These are phyloP conservation scores for Plasmodium ovale DNA, from an alignment of 169 alveolate genomes.

Conservation along the genomic window DNA sequence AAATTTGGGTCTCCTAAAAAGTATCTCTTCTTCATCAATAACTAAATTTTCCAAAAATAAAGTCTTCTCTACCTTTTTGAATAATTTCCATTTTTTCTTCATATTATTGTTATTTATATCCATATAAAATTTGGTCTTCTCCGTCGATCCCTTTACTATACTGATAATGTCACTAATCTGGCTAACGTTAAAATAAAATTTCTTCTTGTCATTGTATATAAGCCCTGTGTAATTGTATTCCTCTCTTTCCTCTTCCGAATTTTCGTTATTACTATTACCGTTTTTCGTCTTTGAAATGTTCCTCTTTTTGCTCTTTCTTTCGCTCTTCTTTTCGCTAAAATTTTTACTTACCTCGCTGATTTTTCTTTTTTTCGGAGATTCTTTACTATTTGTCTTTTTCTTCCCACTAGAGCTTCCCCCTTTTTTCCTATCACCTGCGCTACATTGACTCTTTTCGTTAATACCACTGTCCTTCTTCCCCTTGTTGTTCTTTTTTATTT, in stretches of 20 bases:
- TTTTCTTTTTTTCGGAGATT: constrained; percentile 6
- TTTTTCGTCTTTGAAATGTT: background rate
- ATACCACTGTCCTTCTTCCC: background rate
- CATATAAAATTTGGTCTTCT: constrained; percentile 29
- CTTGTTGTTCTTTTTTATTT: background rate
- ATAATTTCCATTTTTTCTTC: constrained; percentile 43
- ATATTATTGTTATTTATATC: constrained; percentile 58
- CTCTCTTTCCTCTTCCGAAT: constrained; percentile 2
- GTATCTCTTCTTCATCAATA: constrained; percentile 53
- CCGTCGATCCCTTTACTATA: constrained; percentile 55
- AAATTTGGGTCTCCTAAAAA: constrained; percentile 70
- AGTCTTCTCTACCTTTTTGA: constrained; percentile 47
- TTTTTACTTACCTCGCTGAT: background rate
- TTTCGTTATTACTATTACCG: background rate
- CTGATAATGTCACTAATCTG: constrained; percentile 39
- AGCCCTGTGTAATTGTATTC: constrained; percentile 40
- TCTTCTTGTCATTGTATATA: constrained; percentile 49
- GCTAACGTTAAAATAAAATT: constrained; percentile 34
- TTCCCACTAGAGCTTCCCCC: background rate
- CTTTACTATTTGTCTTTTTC: background rate
- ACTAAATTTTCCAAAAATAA: constrained; percentile 57
- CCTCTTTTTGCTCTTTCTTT: background rate
- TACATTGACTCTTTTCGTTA: background rate
- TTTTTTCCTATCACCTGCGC: background rate
- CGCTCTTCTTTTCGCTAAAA: background rate